These are phyloP conservation scores for Suhomyces maxii DNA, from an alignment of 1,139 yeast genomes.

Conservation along the genomic window DNA sequence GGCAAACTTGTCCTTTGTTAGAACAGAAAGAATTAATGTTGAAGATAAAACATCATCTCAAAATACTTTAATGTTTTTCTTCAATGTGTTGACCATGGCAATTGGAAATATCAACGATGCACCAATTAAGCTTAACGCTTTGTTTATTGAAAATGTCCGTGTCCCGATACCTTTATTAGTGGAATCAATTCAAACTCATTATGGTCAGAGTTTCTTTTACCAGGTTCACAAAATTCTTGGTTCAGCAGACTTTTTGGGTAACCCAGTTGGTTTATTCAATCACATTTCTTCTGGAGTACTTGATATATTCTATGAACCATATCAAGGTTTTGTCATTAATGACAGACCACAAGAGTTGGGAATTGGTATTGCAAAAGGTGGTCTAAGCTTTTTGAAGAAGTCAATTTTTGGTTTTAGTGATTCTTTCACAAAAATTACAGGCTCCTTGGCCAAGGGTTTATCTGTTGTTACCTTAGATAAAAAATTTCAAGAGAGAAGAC, in stretches of 20 bases:
- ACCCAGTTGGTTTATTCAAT: conserved; percentile 95
- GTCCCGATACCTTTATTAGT: conserved; percentile 76
- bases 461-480: conserved; percentile 88
- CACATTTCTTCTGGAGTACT: conserved; percentile 91
- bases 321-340: conserved; percentile 89
- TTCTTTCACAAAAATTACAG: conserved; percentile 88
- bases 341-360: conserved; percentile 97
- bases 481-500: conserved; percentile 78
- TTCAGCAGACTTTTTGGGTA: conserved; percentile 93
- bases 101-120: conserved; percentile 97
- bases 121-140: conserved; percentile 84
- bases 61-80: conserved; percentile 70
- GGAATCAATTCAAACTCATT: conserved; percentile 78
- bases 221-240: conserved; percentile 93
- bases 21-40: conserved; percentile 78
- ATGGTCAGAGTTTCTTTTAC: conserved; percentile 87
- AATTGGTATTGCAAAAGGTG: conserved; percentile 93
- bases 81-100: conserved; percentile 92
- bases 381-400: conserved; percentile 88
- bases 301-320: conserved; percentile 97
- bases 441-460: conserved; percentile 91
- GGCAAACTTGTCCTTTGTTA: conserved; percentile 83
- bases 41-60: conserved; percentile 56
- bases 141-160: conserved; percentile 83
- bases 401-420: conserved; percentile 95